Percentiles rank a stretch among this genome's conserved stretches.
These are phyloP conservation scores for Flaveria linearis DNA, from an alignment of 129 eudicot genomes.

Conservation along the genomic window DNA sequence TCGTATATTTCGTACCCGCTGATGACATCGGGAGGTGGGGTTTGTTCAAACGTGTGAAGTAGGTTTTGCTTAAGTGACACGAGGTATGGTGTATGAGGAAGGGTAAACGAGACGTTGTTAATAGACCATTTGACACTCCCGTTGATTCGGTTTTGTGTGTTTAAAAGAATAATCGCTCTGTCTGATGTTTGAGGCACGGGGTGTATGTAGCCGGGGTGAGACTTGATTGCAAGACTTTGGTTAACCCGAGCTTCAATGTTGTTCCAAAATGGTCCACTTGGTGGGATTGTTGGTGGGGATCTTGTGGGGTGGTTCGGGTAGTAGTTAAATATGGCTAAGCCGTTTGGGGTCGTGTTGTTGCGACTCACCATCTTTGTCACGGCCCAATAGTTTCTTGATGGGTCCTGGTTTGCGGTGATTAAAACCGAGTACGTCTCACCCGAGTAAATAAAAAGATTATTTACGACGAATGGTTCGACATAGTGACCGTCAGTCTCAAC, in stretches of 20 bases:
- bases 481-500: constrained; percentile 89
- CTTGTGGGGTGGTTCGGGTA: constrained; percentile 74
- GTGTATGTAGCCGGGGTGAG: constrained; percentile 49
- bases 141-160: constrained; percentile 68
- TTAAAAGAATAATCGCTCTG: constrained; percentile 60
- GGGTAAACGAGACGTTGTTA: constrained; percentile 67
- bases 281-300: constrained; percentile 65
- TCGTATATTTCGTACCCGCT: constrained; percentile 45
- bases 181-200: constrained; percentile 63
- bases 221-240: constrained; percentile 56
- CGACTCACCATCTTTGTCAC: constrained; percentile 57
- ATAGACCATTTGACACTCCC: constrained; percentile 64
- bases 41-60: constrained; percentile 49
- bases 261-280: constrained; percentile 70
- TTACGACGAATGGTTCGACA: constrained; percentile 76
- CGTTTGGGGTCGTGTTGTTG: constrained; percentile 57
- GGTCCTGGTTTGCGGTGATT: constrained; percentile 70
- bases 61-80: constrained; percentile 57
- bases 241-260: constrained; percentile 44
- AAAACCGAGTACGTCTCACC: constrained; percentile 91
- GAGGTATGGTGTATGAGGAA: constrained; percentile 78
- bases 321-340: constrained; percentile 68
- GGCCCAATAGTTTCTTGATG: constrained; percentile 80
- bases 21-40: constrained; percentile 57
- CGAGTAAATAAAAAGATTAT: constrained; percentile 78